These are phyloP conservation scores for Pythium aphanidermatum DNA, from an alignment of 352 stramenopile species.

Conservation along the genomic window DNA sequence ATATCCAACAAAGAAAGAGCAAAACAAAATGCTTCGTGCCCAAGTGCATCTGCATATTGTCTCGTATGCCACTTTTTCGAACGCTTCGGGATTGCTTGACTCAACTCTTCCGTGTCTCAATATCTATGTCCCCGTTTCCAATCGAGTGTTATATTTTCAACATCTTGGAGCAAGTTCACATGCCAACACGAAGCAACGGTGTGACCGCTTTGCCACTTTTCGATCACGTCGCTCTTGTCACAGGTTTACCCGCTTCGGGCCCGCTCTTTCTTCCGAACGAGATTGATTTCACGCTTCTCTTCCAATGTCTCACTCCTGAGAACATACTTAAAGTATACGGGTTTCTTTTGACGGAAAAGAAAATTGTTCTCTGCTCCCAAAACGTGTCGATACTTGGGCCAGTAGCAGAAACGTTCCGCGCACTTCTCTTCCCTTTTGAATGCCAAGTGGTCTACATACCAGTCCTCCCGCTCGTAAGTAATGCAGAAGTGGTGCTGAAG, in stretches of 20 bases:
- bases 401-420: slow-evolving; percentile 53
- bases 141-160: slow-evolving; percentile 53
- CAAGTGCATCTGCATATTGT: slow-evolving; percentile 62
- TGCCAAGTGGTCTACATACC: slow-evolving; percentile 76
- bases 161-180: slow-evolving; percentile 38
- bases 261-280: slow-evolving; percentile 40
- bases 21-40: slow-evolving; percentile 52
- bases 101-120: slow-evolving; percentile 43
- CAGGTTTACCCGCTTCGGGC: slow-evolving; percentile 15
- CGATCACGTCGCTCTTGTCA: slow-evolving; percentile 30
- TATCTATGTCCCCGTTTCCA: slow-evolving; percentile 18
- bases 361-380: slow-evolving; percentile 51
- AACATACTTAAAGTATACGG: slow-evolving; percentile 70
- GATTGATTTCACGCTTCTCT: slow-evolving; percentile 65
- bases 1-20: slow-evolving; percentile 55
- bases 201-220: slow-evolving; percentile 38
- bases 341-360: slow-evolving; percentile 62
- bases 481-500: no score
- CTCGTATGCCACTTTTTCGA: slow-evolving; percentile 45
- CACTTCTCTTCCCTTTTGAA: slow-evolving; percentile 57
- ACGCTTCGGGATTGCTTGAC: slow-evolving; percentile 40
- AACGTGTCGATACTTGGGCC: slow-evolving; percentile 57
- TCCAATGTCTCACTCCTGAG: slow-evolving; percentile 57
- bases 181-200: slow-evolving; percentile 23
- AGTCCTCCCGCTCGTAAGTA: slow-evolving; percentile 48